A percentile compares a stretch with the other conserved stretches of the same genome.
Conservation (phyloP, 768 basidiomycete species). For the Nevesoporus exiguus region DNA sequence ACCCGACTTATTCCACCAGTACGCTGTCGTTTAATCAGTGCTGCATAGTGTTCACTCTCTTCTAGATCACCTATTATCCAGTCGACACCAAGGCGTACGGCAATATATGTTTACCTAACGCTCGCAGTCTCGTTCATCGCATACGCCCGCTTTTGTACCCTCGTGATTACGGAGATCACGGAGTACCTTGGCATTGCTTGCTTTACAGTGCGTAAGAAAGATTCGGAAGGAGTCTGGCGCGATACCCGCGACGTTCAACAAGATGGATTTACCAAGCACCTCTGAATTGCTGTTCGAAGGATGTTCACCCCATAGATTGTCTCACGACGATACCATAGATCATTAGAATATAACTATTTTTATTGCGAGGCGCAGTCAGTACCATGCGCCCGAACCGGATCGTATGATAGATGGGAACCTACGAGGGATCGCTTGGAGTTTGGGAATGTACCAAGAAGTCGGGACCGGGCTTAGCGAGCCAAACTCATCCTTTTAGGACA, state of each 20-base stretch:
- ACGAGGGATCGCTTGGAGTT: too few relatives aligned
- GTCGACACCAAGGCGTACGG: conserved; percentile 53
- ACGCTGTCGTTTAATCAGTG: conserved; percentile 22
- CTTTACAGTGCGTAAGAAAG: conserved; percentile 88
- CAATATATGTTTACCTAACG: conserved; percentile 70
- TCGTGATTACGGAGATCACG: conserved; percentile 87
- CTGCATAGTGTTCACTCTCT: neutral
- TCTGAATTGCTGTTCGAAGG: conserved; percentile 8
- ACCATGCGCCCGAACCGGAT: too few relatives aligned
- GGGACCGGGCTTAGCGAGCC: too few relatives aligned
- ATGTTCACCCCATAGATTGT: neutral
- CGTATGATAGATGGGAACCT: too few relatives aligned
- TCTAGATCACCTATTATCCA: conserved; percentile 74
- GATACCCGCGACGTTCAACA: conserved; percentile 29
- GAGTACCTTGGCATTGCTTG: conserved; percentile 92
- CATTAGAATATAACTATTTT: neutral
- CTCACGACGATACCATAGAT: neutral
- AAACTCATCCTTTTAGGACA: too few relatives aligned
- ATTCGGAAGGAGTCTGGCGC: conserved; percentile 61
- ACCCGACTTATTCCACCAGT: conserved; percentile 65
- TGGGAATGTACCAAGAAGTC: too few relatives aligned
- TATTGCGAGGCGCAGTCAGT: too few relatives aligned
- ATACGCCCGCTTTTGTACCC: conserved; percentile 73
- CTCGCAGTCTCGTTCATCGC: conserved; percentile 62
- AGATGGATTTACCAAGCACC: conserved; percentile 22